Evolutionary conservation across 768 basidiomycete genomes (phyloP).

Genomic region (Kwoniella sp.): DNA sequence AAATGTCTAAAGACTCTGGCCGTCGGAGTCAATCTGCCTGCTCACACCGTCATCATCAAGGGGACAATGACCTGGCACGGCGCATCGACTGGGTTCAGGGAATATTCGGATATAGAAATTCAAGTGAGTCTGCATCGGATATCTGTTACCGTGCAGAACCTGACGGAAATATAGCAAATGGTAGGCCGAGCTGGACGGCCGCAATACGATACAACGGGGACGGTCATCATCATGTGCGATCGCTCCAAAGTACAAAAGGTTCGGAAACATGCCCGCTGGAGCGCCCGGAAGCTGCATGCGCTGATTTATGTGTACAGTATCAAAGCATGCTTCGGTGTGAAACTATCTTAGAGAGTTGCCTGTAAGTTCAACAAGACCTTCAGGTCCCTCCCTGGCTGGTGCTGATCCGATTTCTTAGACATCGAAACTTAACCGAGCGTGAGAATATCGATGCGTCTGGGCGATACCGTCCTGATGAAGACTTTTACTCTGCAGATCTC

Average conservation of each 20-base stretch:
- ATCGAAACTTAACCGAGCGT: slow-evolving; percentile 77
- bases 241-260: slow-evolving; percentile 37
- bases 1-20: slow-evolving; percentile 73
- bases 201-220: slow-evolving; percentile 70
- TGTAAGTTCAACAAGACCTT: slow-evolving; percentile 28
- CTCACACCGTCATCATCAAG: slow-evolving; percentile 89
- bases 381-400: background rate
- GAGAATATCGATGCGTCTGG: slow-evolving; percentile 10
- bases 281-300: background rate
- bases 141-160: no score
- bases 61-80: slow-evolving; percentile 82
- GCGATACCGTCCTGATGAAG: background rate
- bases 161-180: slow-evolving; percentile 65
- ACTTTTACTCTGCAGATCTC: slow-evolving; percentile 59
- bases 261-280: no score
- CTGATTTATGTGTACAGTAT: slow-evolving; percentile 24
- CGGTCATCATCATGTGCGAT: slow-evolving; percentile 49
- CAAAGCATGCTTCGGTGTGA: slow-evolving; percentile 35
- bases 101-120: slow-evolving; percentile 90
- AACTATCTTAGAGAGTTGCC: slow-evolving; percentile 71
- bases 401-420: slow-evolving; percentile 59
- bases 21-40: slow-evolving; percentile 94
- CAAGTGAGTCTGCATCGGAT: slow-evolving; percentile 57
- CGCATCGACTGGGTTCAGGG: slow-evolving; percentile 62
- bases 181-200: slow-evolving; percentile 93